phyloP scores from a whole-genome alignment of 2,329 filamentous ascomycete species.

The Pseudopyricularia javanii region DNA sequence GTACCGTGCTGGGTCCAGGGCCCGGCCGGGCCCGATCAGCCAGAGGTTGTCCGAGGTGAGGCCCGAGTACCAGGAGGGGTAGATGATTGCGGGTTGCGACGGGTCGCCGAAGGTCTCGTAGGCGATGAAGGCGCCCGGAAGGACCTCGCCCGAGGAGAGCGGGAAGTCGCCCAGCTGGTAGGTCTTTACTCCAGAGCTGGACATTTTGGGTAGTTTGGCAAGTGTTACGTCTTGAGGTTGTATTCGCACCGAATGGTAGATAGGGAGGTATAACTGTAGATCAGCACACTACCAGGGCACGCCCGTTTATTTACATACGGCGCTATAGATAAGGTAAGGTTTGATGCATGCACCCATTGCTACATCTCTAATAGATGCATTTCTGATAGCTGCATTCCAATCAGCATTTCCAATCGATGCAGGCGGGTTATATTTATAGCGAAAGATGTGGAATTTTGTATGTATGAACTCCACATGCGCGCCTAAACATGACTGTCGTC shows the following conservation, averaged over 20 bases:
- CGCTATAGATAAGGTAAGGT: too few species aligned
- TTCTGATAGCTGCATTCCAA: too few species aligned
- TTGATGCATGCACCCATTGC: too few species aligned
- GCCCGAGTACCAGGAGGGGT: constrained; percentile 4
- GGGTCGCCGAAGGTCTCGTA: constrained; percentile 5
- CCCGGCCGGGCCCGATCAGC: background rate
- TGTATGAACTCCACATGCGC: too few species aligned
- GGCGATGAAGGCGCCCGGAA: constrained; percentile 4
- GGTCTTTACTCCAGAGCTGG: background rate
- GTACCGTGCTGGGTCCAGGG: constrained; percentile 14
- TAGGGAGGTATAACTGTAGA: too few species aligned
- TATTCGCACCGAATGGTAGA: background rate
- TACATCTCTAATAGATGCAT: too few species aligned
- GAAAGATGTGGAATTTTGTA: too few species aligned
- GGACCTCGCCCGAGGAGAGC: constrained; percentile 2
- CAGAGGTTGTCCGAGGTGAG: constrained; percentile 1
- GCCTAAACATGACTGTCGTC: too few species aligned
- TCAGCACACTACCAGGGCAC: too few species aligned
- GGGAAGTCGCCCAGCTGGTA: constrained; percentile 2
- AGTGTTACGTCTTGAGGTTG: background rate
- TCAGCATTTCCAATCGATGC: too few species aligned
- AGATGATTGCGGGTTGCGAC: constrained; percentile 2
- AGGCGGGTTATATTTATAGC: too few species aligned
- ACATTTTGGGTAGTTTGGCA: background rate
- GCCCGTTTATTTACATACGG: too few species aligned